Evolutionary conservation across 2,329 filamentous ascomycete genomes (phyloP).

Genomic region (Lomentospora prolificans): DNA sequence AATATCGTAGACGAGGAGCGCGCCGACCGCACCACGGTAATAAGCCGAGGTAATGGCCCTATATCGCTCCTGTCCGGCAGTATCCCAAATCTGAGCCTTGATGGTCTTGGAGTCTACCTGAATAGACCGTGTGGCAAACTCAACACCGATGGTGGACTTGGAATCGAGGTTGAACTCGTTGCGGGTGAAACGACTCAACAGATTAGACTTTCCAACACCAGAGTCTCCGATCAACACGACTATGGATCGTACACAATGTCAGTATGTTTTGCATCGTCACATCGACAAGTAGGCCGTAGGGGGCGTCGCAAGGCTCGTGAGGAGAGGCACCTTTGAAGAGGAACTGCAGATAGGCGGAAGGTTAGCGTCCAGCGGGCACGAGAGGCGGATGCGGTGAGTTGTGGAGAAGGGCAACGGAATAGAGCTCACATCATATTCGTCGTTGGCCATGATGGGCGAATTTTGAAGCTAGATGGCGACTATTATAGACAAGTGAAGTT

Average conservation of each 20-base stretch:
- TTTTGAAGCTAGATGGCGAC: conserved; percentile 1
- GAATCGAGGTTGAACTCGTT: conserved; percentile 99
- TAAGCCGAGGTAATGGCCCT: conserved; percentile 98
- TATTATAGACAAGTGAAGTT: neutral
- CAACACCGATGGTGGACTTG: conserved; percentile 98
- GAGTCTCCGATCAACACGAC: conserved; percentile 99
- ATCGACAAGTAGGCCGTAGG: conserved; percentile 6
- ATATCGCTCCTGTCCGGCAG: conserved; percentile 96
- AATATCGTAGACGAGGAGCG: conserved; percentile 97
- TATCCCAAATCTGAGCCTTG: conserved; percentile 99
- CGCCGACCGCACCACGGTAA: conserved; percentile 94
- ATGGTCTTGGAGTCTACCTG: conserved; percentile 99
- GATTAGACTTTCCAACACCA: conserved; percentile 99
- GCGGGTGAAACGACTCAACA: conserved; percentile 97
- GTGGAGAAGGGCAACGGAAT: conserved; percentile 8
- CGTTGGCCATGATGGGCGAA: conserved; percentile 73
- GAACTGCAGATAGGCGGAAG: conserved; percentile 50
- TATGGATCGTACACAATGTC: conserved; percentile 25
- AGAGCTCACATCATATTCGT: conserved; percentile 94
- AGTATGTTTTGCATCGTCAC: neutral
- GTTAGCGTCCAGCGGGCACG: conserved; percentile 13
- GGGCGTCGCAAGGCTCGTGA: conserved; percentile 14
- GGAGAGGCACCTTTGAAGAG: conserved; percentile 83
- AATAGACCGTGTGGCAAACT: conserved; percentile 97
- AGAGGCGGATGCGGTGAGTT: conserved; percentile 9